Conservation (phyloP, 2,329 filamentous ascomycete genomes). For the Conoideocrella luteorostrata region DNA sequence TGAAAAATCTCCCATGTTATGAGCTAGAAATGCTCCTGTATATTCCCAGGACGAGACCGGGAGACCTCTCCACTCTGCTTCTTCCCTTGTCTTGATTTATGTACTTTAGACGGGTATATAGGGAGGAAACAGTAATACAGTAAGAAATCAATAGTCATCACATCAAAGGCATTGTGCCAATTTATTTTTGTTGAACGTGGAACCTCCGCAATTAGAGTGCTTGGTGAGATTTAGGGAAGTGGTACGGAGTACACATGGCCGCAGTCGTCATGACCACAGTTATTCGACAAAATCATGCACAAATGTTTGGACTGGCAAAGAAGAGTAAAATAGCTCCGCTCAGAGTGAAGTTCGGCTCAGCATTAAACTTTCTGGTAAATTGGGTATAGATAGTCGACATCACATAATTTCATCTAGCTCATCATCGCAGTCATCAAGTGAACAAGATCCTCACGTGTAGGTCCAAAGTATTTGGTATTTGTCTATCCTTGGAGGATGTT, state of each 20-base stretch:
- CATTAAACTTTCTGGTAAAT: too few relatives aligned
- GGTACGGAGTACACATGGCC: too few relatives aligned
- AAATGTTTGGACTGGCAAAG: too few relatives aligned
- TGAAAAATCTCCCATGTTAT: constrained; percentile 17
- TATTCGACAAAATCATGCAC: too few relatives aligned
- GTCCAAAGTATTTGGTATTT: constrained; percentile 35
- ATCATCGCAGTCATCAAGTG: neutral
- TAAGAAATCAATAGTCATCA: constrained; percentile 10
- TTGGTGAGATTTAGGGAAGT: too few relatives aligned
- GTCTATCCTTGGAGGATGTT: constrained; percentile 37
- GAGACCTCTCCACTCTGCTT: constrained; percentile 36
- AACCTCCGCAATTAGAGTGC: too few relatives aligned
- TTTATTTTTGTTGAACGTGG: too few relatives aligned
- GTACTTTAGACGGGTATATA: constrained; percentile 29
- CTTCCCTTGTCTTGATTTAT: constrained; percentile 30
- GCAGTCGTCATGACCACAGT: too few relatives aligned
- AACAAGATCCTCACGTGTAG: constrained; percentile 7
- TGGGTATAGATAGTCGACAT: too few relatives aligned
- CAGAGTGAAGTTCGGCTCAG: too few relatives aligned
- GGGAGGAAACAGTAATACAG: constrained; percentile 24
- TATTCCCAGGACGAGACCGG: constrained; percentile 26
- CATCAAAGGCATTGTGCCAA: neutral
- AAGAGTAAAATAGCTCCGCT: too few relatives aligned
- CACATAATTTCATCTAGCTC: too few relatives aligned
- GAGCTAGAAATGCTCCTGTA: constrained; percentile 30